Evolutionary conservation across 2,329 filamentous ascomycete genomes (phyloP).

Genomic region (Colletotrichum siamense): DNA sequence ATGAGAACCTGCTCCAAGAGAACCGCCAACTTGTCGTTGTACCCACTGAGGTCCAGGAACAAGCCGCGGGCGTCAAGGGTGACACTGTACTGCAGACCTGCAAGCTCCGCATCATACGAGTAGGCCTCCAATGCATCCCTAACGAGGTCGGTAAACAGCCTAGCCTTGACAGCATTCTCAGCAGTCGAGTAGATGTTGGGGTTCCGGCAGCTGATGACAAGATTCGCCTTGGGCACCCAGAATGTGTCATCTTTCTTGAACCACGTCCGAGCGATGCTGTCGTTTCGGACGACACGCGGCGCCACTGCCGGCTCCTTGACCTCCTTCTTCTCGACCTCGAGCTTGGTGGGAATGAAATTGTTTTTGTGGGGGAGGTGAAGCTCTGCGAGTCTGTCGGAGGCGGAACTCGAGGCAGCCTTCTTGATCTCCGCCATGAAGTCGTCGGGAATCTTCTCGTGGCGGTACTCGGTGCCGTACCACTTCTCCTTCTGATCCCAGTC

Average conservation of each 20-base stretch:
- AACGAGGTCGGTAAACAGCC: slow-evolving; percentile 84
- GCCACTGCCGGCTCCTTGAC: slow-evolving; percentile 75
- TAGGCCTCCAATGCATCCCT: slow-evolving; percentile 90
- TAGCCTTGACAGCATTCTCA: slow-evolving; percentile 77
- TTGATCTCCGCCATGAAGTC: slow-evolving; percentile 77
- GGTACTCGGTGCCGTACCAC: slow-evolving; percentile 98
- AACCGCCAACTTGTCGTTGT: slow-evolving; percentile 95
- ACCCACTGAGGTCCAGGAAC: slow-evolving; percentile 81
- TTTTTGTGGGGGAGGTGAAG: slow-evolving; percentile 92
- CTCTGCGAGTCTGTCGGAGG: slow-evolving; percentile 66
- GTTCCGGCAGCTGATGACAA: slow-evolving; percentile 81
- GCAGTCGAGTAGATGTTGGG: slow-evolving; percentile 82
- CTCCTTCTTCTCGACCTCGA: slow-evolving; percentile 95
- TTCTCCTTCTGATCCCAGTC: slow-evolving; percentile 89
- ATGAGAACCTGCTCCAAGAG: slow-evolving; percentile 87
- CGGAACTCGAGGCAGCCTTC: slow-evolving; percentile 63
- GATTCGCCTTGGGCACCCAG: slow-evolving; percentile 94
- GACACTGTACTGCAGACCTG: slow-evolving; percentile 86
- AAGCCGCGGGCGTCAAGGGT: slow-evolving; percentile 74
- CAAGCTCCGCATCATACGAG: slow-evolving; percentile 93
- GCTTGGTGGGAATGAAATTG: slow-evolving; percentile 91
- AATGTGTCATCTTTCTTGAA: slow-evolving; percentile 99
- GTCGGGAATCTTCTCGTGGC: slow-evolving; percentile 76
- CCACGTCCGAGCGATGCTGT: slow-evolving; percentile 83
- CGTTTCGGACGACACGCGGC: slow-evolving; percentile 85